Base-by-base conservation (phyloP, 345 rosid genomes). In the Eucalyptus pumila region DNA sequence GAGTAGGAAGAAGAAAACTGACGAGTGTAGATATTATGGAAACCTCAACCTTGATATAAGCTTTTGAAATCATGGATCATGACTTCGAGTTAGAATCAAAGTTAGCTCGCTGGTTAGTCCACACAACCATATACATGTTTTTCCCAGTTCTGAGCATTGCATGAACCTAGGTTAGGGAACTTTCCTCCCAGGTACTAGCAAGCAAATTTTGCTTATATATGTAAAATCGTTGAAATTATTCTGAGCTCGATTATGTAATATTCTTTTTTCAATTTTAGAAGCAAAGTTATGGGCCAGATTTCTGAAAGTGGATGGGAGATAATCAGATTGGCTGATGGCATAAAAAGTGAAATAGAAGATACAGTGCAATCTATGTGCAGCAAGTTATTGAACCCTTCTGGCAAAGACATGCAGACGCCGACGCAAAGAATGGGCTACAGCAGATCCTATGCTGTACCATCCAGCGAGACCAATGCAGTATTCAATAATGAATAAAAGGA, bases 401-500 rank as follows among this genome's bases (percentile, higher is more conserved):
- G 49, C 49, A 47, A 48, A 48, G 49, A 48, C 49, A 48, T 48
- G 49, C 49, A 48, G 4, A 48, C 49, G 14, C 49, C 49, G 49
- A 48, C 49, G 49, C 14, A 48, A 2, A 48, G 49, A 48, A 48
- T 48, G 49, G 49, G 49, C 49, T 48, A 48, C 49, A 48, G 91
- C 87, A 89, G 81, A 65, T 72, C 88, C 76, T 86, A 87, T 32
- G 89, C 49, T 90, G 87, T 91, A 48, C 72, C 92, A 50, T 87
- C 90, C 56, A 47, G 85, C 76, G 85, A 87, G 89, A 88, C 86
- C 88, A 87, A 88, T 69, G 90, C 86, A 10, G 87, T 89, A 9
- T 92, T 88, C 88, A 91, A 92, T 91, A 50, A 37, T 88, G 94
- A 94, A 47, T 94, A 91, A 32, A 87, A 90, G 45, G 93, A 91